A percentile compares a stretch with the other conserved stretches of the same genome.
Conservation (phyloP, 2,329 filamentous ascomycete species). For the Emmonsiellopsis sp. region DNA sequence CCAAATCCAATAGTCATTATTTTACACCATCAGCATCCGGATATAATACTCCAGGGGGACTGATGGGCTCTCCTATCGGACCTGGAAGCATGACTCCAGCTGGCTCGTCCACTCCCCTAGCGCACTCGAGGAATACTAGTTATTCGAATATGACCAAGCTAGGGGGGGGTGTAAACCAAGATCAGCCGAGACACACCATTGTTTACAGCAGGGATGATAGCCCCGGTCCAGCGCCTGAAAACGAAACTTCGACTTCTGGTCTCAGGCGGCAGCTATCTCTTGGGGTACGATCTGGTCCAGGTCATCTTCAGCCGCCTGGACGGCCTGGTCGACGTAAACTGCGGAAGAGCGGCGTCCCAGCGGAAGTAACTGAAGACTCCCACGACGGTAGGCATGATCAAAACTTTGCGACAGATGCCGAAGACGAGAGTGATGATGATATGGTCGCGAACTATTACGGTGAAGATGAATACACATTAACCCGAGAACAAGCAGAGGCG, state of each 20-base stretch:
- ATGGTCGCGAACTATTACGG: conserved; percentile 26
- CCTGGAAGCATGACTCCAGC: conserved; percentile 1
- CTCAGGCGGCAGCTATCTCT: conserved; percentile 30
- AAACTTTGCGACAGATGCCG: conserved; percentile 21
- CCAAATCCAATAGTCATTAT: neutral
- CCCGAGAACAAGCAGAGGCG: conserved; percentile 24
- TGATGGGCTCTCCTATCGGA: neutral
- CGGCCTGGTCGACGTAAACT: neutral
- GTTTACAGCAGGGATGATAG: conserved; percentile 24
- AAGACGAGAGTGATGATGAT: conserved; percentile 30
- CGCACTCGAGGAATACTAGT: neutral
- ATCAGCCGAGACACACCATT: neutral
- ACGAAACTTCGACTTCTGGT: conserved; percentile 21
- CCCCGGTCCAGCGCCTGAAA: conserved; percentile 14
- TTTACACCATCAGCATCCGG: neutral
- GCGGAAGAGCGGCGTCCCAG: neutral
- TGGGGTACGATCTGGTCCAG: conserved; percentile 31
- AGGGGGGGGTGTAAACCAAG: neutral
- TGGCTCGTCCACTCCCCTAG: neutral
- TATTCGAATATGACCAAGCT: neutral
- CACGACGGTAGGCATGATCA: conserved; percentile 21
- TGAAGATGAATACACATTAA: conserved; percentile 31
- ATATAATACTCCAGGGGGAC: neutral
- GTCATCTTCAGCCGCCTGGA: conserved; percentile 16
- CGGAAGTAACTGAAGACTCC: neutral